Conservation (phyloP, 805 yeast genomes). For the Torulaspora indica region DNA sequence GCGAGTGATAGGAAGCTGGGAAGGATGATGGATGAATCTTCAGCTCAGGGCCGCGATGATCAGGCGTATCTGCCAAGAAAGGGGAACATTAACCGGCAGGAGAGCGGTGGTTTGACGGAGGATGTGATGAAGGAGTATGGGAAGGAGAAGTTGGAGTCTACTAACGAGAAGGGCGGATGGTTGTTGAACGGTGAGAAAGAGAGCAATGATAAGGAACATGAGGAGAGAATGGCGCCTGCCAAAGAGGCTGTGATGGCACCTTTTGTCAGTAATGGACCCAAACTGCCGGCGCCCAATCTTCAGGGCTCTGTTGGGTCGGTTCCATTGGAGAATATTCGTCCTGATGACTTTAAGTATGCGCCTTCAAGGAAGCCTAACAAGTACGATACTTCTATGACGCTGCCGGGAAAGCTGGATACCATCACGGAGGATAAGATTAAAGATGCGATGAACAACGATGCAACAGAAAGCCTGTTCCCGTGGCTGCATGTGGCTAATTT, state of each 20-base stretch:
- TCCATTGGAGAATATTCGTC: conserved; percentile 31
- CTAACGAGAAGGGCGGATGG: not conserved
- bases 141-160: conserved; percentile 8
- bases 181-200: not conserved
- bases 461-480: conserved; percentile 30
- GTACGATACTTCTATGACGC: conserved; percentile 32
- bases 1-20: not conserved
- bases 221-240: conserved; percentile 2
- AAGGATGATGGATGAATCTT: conserved; percentile 8
- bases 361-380: conserved; percentile 29
- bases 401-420: conserved; percentile 22
- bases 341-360: conserved; percentile 18
- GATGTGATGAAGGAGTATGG: conserved; percentile 14
- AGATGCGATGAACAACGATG: conserved; percentile 15
- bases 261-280: conserved; percentile 18
- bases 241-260: conserved; percentile 22
- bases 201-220: not conserved
- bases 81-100: conserved; percentile 10
- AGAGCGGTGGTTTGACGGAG: conserved; percentile 9
- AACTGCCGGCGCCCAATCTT: conserved; percentile 26
- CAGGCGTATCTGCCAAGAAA: conserved; percentile 9
- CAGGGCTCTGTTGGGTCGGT: conserved; percentile 31
- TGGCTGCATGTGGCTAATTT: conserved; percentile 37
- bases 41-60: conserved; percentile 11
- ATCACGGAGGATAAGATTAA: conserved; percentile 16